phyloP scores from a whole-genome alignment of 2,329 filamentous ascomycete species.

The Xylaria sp. region DNA sequence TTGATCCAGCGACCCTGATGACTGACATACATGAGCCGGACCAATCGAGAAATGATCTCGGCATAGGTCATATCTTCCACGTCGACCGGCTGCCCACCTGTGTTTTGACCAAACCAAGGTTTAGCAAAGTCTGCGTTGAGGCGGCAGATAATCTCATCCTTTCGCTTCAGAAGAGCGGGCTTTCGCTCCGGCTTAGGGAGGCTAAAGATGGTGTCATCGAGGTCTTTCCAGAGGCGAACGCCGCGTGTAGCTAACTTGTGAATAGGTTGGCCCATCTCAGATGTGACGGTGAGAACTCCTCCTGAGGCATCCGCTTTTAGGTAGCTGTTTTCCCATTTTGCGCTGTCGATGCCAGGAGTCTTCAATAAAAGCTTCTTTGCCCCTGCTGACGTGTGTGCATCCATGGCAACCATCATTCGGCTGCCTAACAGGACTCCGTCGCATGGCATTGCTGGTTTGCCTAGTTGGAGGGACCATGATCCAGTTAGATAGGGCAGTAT shows the following conservation, averaged over 20 bases:
- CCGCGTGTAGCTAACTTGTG: slow-evolving; percentile 98
- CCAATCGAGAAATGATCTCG: slow-evolving; percentile 85
- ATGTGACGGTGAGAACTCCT: slow-evolving; percentile 94
- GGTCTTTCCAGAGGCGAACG: slow-evolving; percentile 96
- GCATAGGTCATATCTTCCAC: slow-evolving; percentile 96
- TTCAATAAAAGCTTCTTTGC: slow-evolving; percentile 92
- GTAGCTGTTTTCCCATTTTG: slow-evolving; percentile 92
- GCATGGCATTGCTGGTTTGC: slow-evolving; percentile 92
- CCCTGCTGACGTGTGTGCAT: slow-evolving; percentile 85
- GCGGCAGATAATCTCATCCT: slow-evolving; percentile 91
- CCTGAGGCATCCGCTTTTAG: slow-evolving; percentile 80
- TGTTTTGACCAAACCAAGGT: slow-evolving; percentile 93
- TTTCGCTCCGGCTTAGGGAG: slow-evolving; percentile 94
- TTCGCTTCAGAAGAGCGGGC: slow-evolving; percentile 85
- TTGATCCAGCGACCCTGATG: slow-evolving; percentile 94
- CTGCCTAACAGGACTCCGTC: slow-evolving; percentile 91
- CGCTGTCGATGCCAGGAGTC: slow-evolving; percentile 82
- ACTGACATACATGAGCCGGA: slow-evolving; percentile 90
- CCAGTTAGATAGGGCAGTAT: slow-evolving; percentile 93
- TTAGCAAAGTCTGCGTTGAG: slow-evolving; percentile 97
- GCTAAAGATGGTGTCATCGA: slow-evolving; percentile 98
- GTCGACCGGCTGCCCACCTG: slow-evolving; percentile 80
- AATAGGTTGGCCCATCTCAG: slow-evolving; percentile 99
- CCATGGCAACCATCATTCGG: slow-evolving; percentile 94
- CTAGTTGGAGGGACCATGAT: slow-evolving; percentile 82